Percentiles rank a stretch among this genome's conserved stretches.
Evolutionary conservation across 2,329 filamentous ascomycete species (phyloP).

Genomic region (Claviceps cyperi): DNA sequence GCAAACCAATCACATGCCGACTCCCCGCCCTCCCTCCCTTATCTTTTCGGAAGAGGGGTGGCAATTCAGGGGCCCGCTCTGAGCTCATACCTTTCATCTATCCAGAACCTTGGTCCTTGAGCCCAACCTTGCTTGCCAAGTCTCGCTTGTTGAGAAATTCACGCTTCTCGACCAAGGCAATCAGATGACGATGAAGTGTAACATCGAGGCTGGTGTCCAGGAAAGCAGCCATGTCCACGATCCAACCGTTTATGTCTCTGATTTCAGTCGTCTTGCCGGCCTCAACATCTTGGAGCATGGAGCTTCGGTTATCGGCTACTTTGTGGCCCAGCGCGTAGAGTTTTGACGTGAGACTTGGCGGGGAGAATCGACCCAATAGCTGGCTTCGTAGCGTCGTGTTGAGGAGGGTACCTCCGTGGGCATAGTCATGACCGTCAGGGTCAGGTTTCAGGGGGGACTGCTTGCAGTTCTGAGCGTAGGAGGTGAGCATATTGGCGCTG

Average conservation of each 20-base stretch:
- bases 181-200: conserved; percentile 25
- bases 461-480: background rate
- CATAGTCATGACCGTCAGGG: background rate
- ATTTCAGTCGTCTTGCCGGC: conserved; percentile 40
- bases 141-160: conserved; percentile 19
- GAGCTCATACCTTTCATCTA: background rate
- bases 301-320: conserved; percentile 41
- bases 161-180: conserved; percentile 27
- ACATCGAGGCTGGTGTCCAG: conserved; percentile 21
- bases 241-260: conserved; percentile 44
- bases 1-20: background rate
- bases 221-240: conserved; percentile 31
- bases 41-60: no score
- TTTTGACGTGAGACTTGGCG: conserved; percentile 25
- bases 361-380: conserved; percentile 24
- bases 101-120: background rate
- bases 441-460: background rate
- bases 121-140: conserved; percentile 14
- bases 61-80: no score
- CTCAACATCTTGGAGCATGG: conserved; percentile 46
- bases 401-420: background rate
- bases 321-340: conserved; percentile 32
- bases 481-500: conserved; percentile 23
- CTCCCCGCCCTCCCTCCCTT: no score
- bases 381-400: background rate